Base-by-base conservation (phyloP, 257 asterid species). In the Solanum chaucha region DNA sequence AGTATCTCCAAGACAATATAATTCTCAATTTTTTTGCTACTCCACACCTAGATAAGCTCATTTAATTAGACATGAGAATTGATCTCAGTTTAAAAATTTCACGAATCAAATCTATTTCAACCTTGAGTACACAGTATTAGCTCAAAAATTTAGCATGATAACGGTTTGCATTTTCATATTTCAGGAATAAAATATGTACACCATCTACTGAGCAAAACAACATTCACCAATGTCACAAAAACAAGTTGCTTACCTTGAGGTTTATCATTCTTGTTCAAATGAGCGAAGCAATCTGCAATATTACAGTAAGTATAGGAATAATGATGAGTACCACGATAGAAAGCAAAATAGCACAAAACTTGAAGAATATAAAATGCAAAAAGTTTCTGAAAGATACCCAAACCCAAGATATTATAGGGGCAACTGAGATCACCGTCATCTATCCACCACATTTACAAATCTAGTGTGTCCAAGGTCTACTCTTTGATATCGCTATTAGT, bases 281-380 rank as follows among this genome's bases (percentile, higher is more conserved):
- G 98, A 59, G 97, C 84, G 88, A 58, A 95, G 94, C 99, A 96
- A 89, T 93, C 98, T 96, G 94, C 94, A 89, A 88, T 51, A 59
- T 68, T 58, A 73, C 74, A 86, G 81, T 36, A 38, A 77, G 24
- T 24, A 36, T 86, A 51, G 58, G 78, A 34, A 88, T 73, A 82
- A 35, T 75, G 87, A 78, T 6, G 64, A 78, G 64, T 24, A 78
- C 15, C 64, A 14, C 2, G 14, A 6, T 78, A 24, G 14, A 44
- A 78, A 78, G n/a, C 11, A 14, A 64, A 30, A 61, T 58, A 22
- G 70, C 78, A 41, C 17, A 64, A 17, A 38, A 30, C 32, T 40
- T 61, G 61, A 10, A n/a, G 59, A 40, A 26, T 24, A 48, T 15
- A 19, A 84, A 84, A 41, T 40, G 73, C 61, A 84, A 64, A 73